Conservation (phyloP, 257 asterid species). For the Lantana camara region DNA sequence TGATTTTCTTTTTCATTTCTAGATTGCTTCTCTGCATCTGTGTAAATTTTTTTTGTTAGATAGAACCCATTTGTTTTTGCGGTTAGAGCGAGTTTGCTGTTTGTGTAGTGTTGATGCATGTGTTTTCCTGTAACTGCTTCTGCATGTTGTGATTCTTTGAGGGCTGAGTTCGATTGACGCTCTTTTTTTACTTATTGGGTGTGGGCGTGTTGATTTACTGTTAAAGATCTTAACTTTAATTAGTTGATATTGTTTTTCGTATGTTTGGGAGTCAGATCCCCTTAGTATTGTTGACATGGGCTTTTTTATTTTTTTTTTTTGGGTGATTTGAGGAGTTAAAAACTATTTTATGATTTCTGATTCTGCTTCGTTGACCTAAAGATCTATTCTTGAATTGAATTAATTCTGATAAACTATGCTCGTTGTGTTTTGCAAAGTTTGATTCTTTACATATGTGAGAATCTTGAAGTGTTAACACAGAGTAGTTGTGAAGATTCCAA, state of each 20-base stretch:
- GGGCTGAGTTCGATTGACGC: not conserved
- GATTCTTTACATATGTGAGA: not conserved
- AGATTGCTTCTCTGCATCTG: conserved; percentile 5
- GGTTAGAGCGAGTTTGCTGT: not conserved
- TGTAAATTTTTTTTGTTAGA: not conserved
- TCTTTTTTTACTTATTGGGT: not conserved
- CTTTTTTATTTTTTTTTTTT: too few relatives aligned
- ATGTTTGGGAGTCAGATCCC: conserved; percentile 1
- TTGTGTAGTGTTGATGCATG: conserved; percentile 5
- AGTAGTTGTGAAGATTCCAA: not conserved
- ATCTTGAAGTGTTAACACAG: not conserved
- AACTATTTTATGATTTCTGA: not conserved
- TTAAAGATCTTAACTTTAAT: not conserved
- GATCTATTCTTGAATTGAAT: conserved; percentile 10
- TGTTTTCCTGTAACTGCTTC: not conserved
- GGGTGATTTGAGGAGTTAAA: not conserved
- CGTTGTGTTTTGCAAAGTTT: not conserved
- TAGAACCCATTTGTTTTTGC: not conserved
- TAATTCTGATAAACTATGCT: not conserved
- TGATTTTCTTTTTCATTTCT: not conserved
- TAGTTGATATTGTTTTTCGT: conserved; percentile 2
- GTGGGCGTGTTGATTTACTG: conserved; percentile 5
- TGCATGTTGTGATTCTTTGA: not conserved
- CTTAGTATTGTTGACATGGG: not conserved
- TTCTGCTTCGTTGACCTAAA: not conserved